Base-by-base conservation (phyloP, 352 stramenopile genomes). In the Lagenidium sp. region DNA sequence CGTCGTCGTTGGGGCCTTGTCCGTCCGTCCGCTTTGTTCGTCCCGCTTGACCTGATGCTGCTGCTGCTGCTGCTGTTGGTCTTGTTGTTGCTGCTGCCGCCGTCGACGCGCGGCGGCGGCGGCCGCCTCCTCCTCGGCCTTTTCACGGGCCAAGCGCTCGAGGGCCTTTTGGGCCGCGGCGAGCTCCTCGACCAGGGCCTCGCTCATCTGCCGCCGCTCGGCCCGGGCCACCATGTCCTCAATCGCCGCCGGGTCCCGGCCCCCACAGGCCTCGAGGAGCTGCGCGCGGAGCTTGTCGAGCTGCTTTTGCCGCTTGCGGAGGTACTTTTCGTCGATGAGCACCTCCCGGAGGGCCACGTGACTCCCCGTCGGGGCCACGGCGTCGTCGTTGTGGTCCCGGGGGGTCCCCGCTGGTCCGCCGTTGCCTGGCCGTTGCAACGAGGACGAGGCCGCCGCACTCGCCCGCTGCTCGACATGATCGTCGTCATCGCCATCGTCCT, bases 141-240 rank as follows among this genome's bases (percentile, higher is more conserved):
- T 18, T 16, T 46, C 53, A 28, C 49, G 58, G 46, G 45, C 41
- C 18, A 23, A 5, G 5, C 50, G 43, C 23, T 51, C 62, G 31
- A 18, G 34, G 18, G 54, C 58, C 26, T 35, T 43, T 8, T 60
- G 61, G 25, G 79, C 73, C 16, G 36, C 47, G 5, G 63, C 40
- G 7, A 86, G 64, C 36, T 91, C 79, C 12, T 75, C 56, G 10
- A 65, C 42, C 13, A 91, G 41, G 19, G 67, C 53, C n/a, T 84
- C 74, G 16, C 47, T 62, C 79, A 91, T 91, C 41, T 85, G 69
- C 45, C 88, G 88, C 6, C 79, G 71, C 46, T 86, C 70, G 0
- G 69, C 63, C 4, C 79, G 70, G 16, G 71, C 79, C 31, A 91
- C 51, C 0, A 71, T 76, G 23, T 87, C 70, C 12, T 73, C 49